Base-by-base conservation (phyloP, 1,139 yeast genomes). In the Blastobotrys illinoisensis region DNA sequence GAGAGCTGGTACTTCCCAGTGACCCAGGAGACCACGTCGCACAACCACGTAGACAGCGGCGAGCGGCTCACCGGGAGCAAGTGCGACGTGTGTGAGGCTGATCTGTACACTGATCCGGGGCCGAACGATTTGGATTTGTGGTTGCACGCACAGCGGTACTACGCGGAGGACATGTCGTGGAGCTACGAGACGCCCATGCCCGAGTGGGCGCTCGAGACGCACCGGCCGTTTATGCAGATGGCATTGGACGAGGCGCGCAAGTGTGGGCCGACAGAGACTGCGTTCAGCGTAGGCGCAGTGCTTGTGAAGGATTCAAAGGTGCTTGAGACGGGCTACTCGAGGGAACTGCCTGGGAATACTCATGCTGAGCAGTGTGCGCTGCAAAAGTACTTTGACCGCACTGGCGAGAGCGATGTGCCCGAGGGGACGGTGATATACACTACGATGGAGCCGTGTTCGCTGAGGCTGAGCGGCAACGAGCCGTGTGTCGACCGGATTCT, bases 281-380 rank as follows among this genome's bases (percentile, higher is more conserved):
- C 96, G 18, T 95, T 86, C 67, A 85, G 93, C 58, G 99, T 95
- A 5, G 99, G 99, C 2, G 96, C 97, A 1, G 85, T 90, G 0
- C 71, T 95, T 13, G 96, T 86, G 0, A 73, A 79, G 56, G 80
- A 83, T 51, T 88, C 86, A 9, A 68, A 79, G 53, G 74, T 93
- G 0, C 67, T 95, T 16, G 77, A 86, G 9, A 84, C 89, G 0
- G 99, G 99, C 0, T 88, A 81, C 65, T 88, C 98, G 0, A 77
- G 99, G 56, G 99, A 95, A 67, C 73, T 93, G 2, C 88, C 87
- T 16, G 99, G 99, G 0, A 95, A 95, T 67, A 95, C 99, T 0
- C 99, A 95, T 69, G 99, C 99, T 1, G 99, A 95, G 66, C 97
- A 95, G 67, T 86, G 95, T 74, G 97, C 97, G 0, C 70, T 95